Conservation (phyloP, 2,329 filamentous ascomycete genomes). For the Triangularia verruculosa region DNA sequence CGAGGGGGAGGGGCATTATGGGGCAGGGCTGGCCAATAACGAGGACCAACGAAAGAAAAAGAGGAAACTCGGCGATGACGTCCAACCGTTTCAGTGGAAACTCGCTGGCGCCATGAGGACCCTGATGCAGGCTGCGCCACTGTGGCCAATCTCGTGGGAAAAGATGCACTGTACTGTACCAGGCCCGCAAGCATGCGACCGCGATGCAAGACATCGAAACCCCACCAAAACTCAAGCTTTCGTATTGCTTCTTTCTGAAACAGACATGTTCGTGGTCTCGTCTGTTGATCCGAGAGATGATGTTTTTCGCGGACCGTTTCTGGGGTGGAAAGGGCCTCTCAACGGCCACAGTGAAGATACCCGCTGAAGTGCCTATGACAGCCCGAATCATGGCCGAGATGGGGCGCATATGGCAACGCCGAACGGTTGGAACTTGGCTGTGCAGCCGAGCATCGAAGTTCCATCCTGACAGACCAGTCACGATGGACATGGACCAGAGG, state of each 20-base stretch:
- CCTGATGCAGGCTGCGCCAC: constrained; percentile 11
- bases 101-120: neutral
- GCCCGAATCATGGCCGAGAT: neutral
- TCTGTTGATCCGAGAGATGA: too few relatives aligned
- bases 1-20: neutral
- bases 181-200: constrained; percentile 1
- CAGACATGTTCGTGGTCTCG: neutral
- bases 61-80: neutral
- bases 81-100: neutral
- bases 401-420: neutral
- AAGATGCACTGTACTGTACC: neutral
- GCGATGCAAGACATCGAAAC: constrained; percentile 1
- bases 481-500: neutral
- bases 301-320: too few relatives aligned
- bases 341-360: neutral
- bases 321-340: neutral
- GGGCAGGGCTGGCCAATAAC: neutral
- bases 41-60: neutral
- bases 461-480: neutral
- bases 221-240: neutral
- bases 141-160: constrained; percentile 4
- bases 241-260: neutral
- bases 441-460: neutral
- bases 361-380: constrained; percentile 1
- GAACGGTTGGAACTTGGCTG: neutral